Conservation (phyloP, 2,329 filamentous ascomycete species). For the Cladophialophora immunda region DNA sequence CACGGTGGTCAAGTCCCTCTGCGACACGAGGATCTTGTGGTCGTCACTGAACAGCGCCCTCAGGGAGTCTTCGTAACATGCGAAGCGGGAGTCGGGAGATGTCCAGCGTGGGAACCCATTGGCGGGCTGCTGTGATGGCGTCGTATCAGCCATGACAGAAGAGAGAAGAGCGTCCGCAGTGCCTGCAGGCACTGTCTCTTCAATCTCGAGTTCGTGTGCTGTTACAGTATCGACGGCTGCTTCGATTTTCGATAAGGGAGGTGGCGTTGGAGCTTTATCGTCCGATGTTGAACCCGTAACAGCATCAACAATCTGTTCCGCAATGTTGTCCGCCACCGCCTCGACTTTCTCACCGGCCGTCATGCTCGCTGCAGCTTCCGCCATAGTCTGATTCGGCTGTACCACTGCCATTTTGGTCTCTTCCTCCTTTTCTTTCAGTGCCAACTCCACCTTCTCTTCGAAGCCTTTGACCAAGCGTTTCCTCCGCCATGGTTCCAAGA, state of each 20-base stretch:
- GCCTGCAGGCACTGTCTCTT: slow-evolving; percentile 10
- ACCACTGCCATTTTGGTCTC: slow-evolving; percentile 14
- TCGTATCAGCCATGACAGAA: slow-evolving; percentile 11
- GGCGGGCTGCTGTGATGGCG: slow-evolving; percentile 34
- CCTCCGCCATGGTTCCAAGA: slow-evolving; percentile 92
- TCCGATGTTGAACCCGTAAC: slow-evolving; percentile 27
- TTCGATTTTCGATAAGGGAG: slow-evolving; percentile 25
- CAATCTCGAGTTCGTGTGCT: slow-evolving; percentile 24
- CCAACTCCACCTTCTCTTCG: slow-evolving; percentile 76
- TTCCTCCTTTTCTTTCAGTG: slow-evolving; percentile 69
- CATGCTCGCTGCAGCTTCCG: slow-evolving; percentile 17
- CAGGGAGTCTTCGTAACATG: slow-evolving; percentile 60
- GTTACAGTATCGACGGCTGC: slow-evolving; percentile 30
- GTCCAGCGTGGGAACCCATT: slow-evolving; percentile 36
- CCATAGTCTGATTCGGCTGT: slow-evolving; percentile 25
- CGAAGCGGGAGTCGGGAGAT: slow-evolving; percentile 44
- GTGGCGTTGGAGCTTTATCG: slow-evolving; percentile 5
- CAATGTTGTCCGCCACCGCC: slow-evolving; percentile 36
- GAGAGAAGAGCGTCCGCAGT: slow-evolving; percentile 11
- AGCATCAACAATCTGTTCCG: slow-evolving; percentile 35
- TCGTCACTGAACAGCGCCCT: slow-evolving; percentile 73
- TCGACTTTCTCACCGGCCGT: slow-evolving; percentile 30
- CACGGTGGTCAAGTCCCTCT: slow-evolving; percentile 75
- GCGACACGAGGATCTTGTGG: slow-evolving; percentile 65
- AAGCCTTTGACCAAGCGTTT: slow-evolving; percentile 81